Evolutionary conservation across 306 rosid genomes (phyloP).

Genomic region (Boehmeria nivea): DNA sequence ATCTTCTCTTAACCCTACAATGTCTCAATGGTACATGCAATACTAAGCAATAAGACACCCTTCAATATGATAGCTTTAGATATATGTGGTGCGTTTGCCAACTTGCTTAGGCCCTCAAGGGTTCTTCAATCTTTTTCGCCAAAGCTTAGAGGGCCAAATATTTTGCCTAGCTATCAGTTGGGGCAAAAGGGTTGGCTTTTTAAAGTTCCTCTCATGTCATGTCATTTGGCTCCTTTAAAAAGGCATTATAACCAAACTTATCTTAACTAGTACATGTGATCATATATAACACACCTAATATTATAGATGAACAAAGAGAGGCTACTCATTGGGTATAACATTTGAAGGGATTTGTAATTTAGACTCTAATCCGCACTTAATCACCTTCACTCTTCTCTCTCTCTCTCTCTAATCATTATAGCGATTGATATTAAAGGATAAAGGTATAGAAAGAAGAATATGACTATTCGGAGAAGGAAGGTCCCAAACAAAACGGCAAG

Average conservation of each 20-base stretch:
- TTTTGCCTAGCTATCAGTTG: neutral
- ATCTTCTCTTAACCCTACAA: constrained; percentile 21
- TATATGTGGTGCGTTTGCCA: constrained; percentile 1
- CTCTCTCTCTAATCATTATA: constrained; percentile 1
- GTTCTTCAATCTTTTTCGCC: neutral
- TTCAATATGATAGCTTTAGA: constrained; percentile 4
- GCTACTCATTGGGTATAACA: too few species aligned
- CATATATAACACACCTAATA: too few species aligned
- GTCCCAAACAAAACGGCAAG: constrained; percentile 30
- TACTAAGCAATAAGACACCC: constrained; percentile 14
- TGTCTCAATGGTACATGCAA: constrained; percentile 12
- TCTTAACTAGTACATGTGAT: too few species aligned
- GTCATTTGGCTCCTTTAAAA: neutral
- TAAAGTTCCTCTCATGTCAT: neutral
- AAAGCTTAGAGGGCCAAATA: neutral
- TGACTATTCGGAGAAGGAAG: constrained; percentile 17
- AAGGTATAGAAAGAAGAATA: constrained; percentile 21
- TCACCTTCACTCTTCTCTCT: neutral
- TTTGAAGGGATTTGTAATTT: too few species aligned
- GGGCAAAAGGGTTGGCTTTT: neutral
- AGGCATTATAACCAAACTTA: neutral
- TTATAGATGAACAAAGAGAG: too few species aligned
- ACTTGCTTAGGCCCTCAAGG: constrained; percentile 11
- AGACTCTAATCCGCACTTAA: neutral
- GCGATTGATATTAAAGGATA: constrained; percentile 15